These are phyloP conservation scores for Candida glucosophila DNA, from an alignment of 1,139 yeast species.

Conservation along the genomic window DNA sequence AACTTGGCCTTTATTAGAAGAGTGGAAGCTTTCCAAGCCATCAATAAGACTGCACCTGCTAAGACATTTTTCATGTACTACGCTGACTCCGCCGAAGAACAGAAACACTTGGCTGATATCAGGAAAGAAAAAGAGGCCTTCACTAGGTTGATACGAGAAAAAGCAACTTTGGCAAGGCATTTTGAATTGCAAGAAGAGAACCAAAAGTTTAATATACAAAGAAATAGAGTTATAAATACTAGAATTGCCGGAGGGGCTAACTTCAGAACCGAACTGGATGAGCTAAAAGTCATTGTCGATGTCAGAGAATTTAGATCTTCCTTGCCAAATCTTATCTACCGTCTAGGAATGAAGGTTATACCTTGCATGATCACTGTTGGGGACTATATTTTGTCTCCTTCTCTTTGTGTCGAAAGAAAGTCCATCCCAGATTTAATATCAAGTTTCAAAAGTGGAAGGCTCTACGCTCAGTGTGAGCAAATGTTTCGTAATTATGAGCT, in stretches of 20 bases:
- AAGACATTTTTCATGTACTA: conserved; percentile 80
- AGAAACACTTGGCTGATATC: conserved; percentile 61
- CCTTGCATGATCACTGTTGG: conserved; percentile 91
- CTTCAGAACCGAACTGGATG: conserved; percentile 40
- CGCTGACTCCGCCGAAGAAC: conserved; percentile 87
- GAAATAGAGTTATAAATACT: conserved; percentile 43
- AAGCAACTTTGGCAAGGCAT: conserved; percentile 67
- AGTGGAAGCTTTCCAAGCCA: conserved; percentile 73
- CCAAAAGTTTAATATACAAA: conserved; percentile 27
- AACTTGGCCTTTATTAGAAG: conserved; percentile 72
- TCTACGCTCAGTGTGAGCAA: conserved; percentile 77
- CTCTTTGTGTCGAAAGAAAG: conserved; percentile 86
- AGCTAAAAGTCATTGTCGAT: conserved; percentile 70
- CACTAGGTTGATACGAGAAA: conserved; percentile 74
- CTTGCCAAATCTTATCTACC: conserved; percentile 71
- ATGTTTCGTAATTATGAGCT: conserved; percentile 77
- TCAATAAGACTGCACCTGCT: conserved; percentile 45
- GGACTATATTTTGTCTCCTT: conserved; percentile 82
- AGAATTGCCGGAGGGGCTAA: conserved; percentile 81
- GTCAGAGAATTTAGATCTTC: conserved; percentile 89
- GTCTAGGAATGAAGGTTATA: conserved; percentile 66
- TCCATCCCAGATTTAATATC: conserved; percentile 81
- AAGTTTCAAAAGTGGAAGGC: conserved; percentile 78
- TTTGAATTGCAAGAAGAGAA: conserved; percentile 60
- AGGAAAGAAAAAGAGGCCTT: conserved; percentile 88